These are phyloP conservation scores for Clavispora santaluciae DNA, from an alignment of 805 yeast genomes.

Conservation along the genomic window DNA sequence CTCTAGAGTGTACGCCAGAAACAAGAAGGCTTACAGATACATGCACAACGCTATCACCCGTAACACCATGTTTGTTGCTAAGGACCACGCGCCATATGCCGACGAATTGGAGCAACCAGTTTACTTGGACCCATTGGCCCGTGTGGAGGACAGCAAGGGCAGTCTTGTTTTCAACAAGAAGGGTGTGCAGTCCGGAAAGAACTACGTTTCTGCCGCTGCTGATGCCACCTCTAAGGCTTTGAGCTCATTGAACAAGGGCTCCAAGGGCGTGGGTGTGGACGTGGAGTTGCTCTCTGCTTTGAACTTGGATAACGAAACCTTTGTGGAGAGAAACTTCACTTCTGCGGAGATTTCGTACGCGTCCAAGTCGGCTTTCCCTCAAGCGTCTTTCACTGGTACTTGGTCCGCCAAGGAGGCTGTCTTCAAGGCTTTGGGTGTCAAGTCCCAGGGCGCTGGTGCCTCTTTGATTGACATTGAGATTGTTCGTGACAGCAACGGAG, in stretches of 20 bases:
- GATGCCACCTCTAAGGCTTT: conserved; percentile 63
- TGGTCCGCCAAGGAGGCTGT: conserved; percentile 99
- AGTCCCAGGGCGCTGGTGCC: conserved; percentile 93
- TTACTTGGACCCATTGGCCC: conserved; percentile 93
- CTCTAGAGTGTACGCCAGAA: conserved; percentile 68
- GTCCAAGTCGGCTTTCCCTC: conserved; percentile 63
- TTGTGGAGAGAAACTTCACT: conserved; percentile 90
- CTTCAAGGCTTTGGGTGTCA: conserved; percentile 88
- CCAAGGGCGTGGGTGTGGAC: conserved; percentile 90
- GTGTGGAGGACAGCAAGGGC: conserved; percentile 47
- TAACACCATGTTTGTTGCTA: conserved; percentile 87
- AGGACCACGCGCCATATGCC: conserved; percentile 88
- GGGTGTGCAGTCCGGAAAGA: conserved; percentile 42
- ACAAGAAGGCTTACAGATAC: conserved; percentile 87
- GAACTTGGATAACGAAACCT: conserved; percentile 85
- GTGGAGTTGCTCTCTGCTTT: conserved; percentile 83
- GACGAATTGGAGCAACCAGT: conserved; percentile 86
- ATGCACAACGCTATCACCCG: conserved; percentile 91
- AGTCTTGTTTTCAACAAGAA: conserved; percentile 46
- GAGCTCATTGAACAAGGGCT: conserved; percentile 48
- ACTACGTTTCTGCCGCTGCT: conserved; percentile 45
- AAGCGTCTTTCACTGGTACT: conserved; percentile 91
- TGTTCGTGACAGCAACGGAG: conserved; percentile 63
- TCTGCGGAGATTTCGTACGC: conserved; percentile 76
- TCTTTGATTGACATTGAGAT: conserved; percentile 89